Evolutionary conservation across 2,329 filamentous ascomycete species (phyloP).

Genomic region (Trichoderma atrobrunneum): DNA sequence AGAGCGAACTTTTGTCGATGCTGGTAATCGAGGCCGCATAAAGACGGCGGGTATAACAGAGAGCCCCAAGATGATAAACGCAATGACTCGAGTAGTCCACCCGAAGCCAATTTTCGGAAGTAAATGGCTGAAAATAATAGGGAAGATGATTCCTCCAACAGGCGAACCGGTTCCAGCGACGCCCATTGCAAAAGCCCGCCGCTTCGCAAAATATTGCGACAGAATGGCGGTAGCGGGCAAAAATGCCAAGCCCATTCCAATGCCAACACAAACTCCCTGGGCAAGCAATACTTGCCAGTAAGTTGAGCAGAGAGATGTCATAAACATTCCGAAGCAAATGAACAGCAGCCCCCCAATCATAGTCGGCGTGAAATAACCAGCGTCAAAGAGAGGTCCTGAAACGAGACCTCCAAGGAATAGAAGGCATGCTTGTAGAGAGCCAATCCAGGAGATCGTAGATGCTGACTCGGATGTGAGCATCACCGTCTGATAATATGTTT

Average conservation of each 20-base stretch:
- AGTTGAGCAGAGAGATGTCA: background rate
- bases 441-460: conserved; percentile 38
- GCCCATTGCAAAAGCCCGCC: conserved; percentile 32
- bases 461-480: conserved; percentile 29
- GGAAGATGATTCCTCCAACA: conserved; percentile 31
- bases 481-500: conserved; percentile 50
- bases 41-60: conserved; percentile 31
- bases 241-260: background rate
- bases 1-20: background rate
- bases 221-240: conserved; percentile 36
- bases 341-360: conserved; percentile 24
- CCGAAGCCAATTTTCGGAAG: conserved; percentile 32
- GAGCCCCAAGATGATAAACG: conserved; percentile 33
- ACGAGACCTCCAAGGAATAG: conserved; percentile 33
- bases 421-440: conserved; percentile 47
- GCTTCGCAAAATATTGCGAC: conserved; percentile 33
- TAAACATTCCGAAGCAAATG: background rate
- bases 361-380: conserved; percentile 42
- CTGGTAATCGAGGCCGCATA: background rate
- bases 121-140: conserved; percentile 37
- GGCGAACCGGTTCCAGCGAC: conserved; percentile 31
- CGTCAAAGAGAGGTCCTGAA: conserved; percentile 47
- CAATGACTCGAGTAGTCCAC: conserved; percentile 34
- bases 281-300: background rate
- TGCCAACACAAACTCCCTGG: background rate